Conservation (phyloP, 192 early-diverging fungal genomes). For the Linnemannia hyalina region DNA sequence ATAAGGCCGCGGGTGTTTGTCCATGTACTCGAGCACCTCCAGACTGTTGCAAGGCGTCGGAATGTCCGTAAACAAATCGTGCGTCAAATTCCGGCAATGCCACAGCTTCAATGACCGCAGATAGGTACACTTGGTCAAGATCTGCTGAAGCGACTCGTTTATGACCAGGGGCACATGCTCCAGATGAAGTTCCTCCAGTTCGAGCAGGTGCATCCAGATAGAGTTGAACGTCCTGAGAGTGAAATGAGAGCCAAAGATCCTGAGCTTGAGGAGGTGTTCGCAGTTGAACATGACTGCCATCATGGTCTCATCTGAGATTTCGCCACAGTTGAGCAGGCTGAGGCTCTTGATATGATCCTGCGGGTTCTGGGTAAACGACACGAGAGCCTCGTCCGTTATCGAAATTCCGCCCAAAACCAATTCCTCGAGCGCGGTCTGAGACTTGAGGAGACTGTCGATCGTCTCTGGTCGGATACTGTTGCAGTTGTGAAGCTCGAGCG, state of each 20-base stretch:
- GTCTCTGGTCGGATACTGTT: constrained; percentile 12
- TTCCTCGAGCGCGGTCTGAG: constrained; percentile 25
- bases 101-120: constrained; percentile 36
- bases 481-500: constrained; percentile 39
- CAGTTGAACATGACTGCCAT: constrained; percentile 51
- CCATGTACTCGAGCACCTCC: constrained; percentile 50
- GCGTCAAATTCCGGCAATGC: constrained; percentile 49
- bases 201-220: constrained; percentile 32
- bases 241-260: constrained; percentile 42
- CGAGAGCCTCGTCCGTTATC: constrained; percentile 44
- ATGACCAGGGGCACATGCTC: constrained; percentile 46
- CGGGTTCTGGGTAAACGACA: constrained; percentile 19
- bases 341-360: constrained; percentile 16
- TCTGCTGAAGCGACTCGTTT: constrained; percentile 44
- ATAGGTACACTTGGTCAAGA: constrained; percentile 21
- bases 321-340: constrained; percentile 20
- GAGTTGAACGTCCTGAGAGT: constrained; percentile 41
- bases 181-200: constrained; percentile 45
- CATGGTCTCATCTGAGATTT: constrained; percentile 55
- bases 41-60: constrained; percentile 13
- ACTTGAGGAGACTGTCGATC: constrained; percentile 18
- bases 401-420: constrained; percentile 29
- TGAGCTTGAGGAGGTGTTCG: constrained; percentile 27
- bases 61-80: constrained; percentile 38
- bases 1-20: constrained; percentile 39